phyloP scores from a whole-genome alignment of 1,284 basidiomycete species.

The Ustanciosporium gigantosporum region DNA sequence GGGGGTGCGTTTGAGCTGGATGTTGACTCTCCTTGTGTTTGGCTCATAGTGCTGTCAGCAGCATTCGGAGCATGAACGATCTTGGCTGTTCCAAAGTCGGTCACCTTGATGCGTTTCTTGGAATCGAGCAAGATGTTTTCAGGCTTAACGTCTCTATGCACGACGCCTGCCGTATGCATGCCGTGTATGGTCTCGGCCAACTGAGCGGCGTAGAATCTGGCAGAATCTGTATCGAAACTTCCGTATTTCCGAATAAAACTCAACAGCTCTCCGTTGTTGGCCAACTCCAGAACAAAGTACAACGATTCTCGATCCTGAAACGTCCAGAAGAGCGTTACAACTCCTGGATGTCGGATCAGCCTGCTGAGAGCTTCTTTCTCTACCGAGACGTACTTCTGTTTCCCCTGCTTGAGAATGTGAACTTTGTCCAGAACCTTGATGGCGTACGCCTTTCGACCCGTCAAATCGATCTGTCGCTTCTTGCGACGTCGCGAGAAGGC shows the following conservation, averaged over 20 bases:
- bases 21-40: background rate
- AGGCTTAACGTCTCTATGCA: slow-evolving; percentile 57
- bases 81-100: slow-evolving; percentile 59
- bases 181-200: slow-evolving; percentile 51
- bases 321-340: slow-evolving; percentile 58
- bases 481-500: slow-evolving; percentile 8
- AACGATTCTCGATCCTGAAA: slow-evolving; percentile 59
- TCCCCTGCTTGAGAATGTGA: slow-evolving; percentile 60
- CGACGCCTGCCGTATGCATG: slow-evolving; percentile 53
- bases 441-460: slow-evolving; percentile 47
- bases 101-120: slow-evolving; percentile 49
- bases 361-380: slow-evolving; percentile 59
- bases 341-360: slow-evolving; percentile 51
- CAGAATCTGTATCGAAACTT: slow-evolving; percentile 44
- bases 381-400: slow-evolving; percentile 59
- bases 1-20: background rate
- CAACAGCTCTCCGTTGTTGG: slow-evolving; percentile 57
- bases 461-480: slow-evolving; percentile 20
- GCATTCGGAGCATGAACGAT: slow-evolving; percentile 22
- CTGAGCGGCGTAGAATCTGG: slow-evolving; percentile 52
- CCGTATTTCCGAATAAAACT: slow-evolving; percentile 51
- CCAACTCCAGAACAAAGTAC: slow-evolving; percentile 59
- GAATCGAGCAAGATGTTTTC: slow-evolving; percentile 58
- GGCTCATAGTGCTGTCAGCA: background rate
- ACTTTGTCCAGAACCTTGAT: slow-evolving; percentile 60